Evolutionary conservation across 2,329 filamentous ascomycete species (phyloP), one percentile per base, ranked within the genome.

Genomic region (Stachybotrys chartarum): DNA sequence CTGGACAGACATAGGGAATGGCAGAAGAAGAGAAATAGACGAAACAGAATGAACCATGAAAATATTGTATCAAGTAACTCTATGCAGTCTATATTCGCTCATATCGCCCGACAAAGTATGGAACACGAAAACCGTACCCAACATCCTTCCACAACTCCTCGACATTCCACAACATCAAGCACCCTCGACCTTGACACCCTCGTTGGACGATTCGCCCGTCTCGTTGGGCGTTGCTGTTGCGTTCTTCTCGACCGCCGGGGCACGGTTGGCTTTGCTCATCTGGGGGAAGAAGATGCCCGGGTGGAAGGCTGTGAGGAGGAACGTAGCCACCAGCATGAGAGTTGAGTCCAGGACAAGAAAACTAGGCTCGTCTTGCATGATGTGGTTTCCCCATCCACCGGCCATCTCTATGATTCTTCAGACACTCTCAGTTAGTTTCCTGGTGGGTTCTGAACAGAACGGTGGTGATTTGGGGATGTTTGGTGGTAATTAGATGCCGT

Each of bases 291-390:
- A 72, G 49, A 80, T 55, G 12, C 79, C 81, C 0, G 82, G 80
- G 48, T 81, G 75, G 67, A 82, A 81, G 30, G 69, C 66, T 6
- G 80, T 78, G 42, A 84, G 72, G 18, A 81, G 70, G 17, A 72
- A 63, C 16, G 75, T 74, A 30, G 78, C 74, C 56, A 84, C 68
- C 30, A 81, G 65, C 54, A 83, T 70, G 66, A 83, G 76, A 55
- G 72, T 72, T 58, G 63, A 63, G 61, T 86, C 83, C 45, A 86
- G 74, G 12, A 81, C 76, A 57, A 84, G 75, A 62, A 86, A 86
- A 17, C 77, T 78, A 49, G 74, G 70, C 70, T 86, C 73, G 66
- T 85, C 77, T 60, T 83, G 80, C 82, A 86, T 86, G 64, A 86
- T 80, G 16, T 73, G 64, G 68, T 83, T 85, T 10, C 79, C 80